Base-by-base conservation (phyloP, 768 basidiomycete genomes). In the Termitomyces sp. region DNA sequence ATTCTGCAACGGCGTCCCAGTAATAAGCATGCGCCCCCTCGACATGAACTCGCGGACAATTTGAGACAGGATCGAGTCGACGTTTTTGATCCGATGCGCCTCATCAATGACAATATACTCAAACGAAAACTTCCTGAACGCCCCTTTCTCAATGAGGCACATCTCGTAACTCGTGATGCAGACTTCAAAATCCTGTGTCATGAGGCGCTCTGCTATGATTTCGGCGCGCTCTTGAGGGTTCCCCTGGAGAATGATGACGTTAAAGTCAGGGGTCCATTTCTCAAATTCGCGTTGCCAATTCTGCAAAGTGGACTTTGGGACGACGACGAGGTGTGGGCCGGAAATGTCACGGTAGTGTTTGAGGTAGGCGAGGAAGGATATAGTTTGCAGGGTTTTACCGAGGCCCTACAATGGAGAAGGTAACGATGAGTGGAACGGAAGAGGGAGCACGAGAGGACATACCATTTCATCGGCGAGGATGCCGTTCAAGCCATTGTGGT, bases 81-180 rank as follows among this genome's bases (percentile, higher is more conserved):
- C 94, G 68, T 98, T 98, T 77, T 98, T 98, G 81, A 99, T 99
- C 23, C 97, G 89, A 67, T 99, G 96, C 0, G 96, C 96, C 73
- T 99, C 96, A 73, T 99, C 96, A 66, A 99, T 98, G 61, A 90
- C 84, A 70, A 98, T 98, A 72, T 98, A 98, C 70, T 96, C 92
- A 76, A 98, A 98, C 0, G 88, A 89, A 70, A 98, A 92, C 70
- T 96, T 96, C 73, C 92, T 93, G 59, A 98, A 77, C 0, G 88
- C 81, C n/a, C 84, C 79, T 72, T 94, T 94, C 69, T 99, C 97
- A 62, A 96, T 92, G 60, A 98, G 81, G 68, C 94, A 96, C 59
- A 99, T 91, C 70, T 98, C 97, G 72, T 99, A 99, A 1, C 92
- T 90, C 1, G 97, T 98, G 70, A 98, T 88, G 72, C 91, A 90